Evolutionary conservation across 2,329 filamentous ascomycete genomes (phyloP), one percentile per base, ranked within the genome.

Genomic region (Claviceps paspali): DNA sequence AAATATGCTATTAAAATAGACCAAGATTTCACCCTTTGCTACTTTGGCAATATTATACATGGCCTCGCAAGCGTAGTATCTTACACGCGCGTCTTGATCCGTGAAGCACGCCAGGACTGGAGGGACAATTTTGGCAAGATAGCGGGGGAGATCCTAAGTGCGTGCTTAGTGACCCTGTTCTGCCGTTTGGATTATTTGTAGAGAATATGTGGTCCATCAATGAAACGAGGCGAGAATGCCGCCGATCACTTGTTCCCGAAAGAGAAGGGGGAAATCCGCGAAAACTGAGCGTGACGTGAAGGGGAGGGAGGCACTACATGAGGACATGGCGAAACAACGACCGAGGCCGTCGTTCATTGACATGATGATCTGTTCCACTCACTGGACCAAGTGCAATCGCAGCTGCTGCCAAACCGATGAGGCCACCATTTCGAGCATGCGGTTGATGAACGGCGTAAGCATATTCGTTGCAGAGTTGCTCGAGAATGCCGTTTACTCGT

Each of bases 1-100:
- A 53, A 98, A 98, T 45, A 98, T 91, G 51, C 92, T 82, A 61
- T 98, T 98, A 61, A 98, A 98, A 65, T 94, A 98, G 29, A 92
- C 74, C 46, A 98, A 62, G 15, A 98, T 91, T 60, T 98, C 91
- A 27, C 92, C 91, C 61, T 98, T 98, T 42, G 88, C 91, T 33
- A 98, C 91, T 63, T 98, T 98, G 53, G 91, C 87, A 54, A 98
- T 98, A 60, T 98, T 98, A 64, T 98, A 98, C 91, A 98, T 98
- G 59, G 87, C 92, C 65, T 98, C 91, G 62, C 91, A 98, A 18
- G 91, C 91, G 62, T 98, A 98, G 59, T 98, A 98, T 45, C 91
- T 76, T 23, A 96, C 91, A 41, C 91, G 76, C 21, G 91, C 87
- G 79, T 98, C 91, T 64, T 96, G 91, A 49, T 98, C 92, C 40